phyloP scores from a whole-genome alignment of 768 basidiomycete species.

The Trametes cubensis region DNA sequence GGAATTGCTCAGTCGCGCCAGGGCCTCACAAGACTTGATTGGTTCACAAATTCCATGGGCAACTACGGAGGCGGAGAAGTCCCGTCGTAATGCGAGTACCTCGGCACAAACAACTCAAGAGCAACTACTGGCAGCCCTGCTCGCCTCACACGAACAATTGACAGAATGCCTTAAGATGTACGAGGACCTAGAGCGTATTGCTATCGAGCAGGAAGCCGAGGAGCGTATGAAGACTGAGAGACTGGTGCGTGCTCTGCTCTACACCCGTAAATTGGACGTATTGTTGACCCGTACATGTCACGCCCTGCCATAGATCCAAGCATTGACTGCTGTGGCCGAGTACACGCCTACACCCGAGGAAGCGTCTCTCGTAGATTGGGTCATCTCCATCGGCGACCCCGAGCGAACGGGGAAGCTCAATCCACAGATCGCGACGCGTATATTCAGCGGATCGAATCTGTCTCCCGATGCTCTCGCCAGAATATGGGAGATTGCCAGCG shows the following conservation, averaged over 20 bases:
- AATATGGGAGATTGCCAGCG: conserved; percentile 68
- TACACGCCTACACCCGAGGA: conserved; percentile 36
- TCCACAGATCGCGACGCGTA: conserved; percentile 57
- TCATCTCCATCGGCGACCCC: conserved; percentile 42
- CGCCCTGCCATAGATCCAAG: conserved; percentile 8
- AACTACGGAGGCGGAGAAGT: conserved; percentile 73
- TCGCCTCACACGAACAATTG: conserved; percentile 73
- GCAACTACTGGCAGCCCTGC: conserved; percentile 66
- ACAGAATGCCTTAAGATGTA: conserved; percentile 69
- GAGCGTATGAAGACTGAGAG: conserved; percentile 26
- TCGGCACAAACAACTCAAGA: conserved; percentile 61
- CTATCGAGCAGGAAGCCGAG: conserved; percentile 47
- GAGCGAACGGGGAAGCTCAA: conserved; percentile 48
- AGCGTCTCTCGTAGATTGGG: conserved; percentile 35
- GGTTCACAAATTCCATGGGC: conserved; percentile 93
- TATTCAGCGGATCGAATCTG: conserved; percentile 58
- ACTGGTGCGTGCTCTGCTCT: conserved; percentile 17
- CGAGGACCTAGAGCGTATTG: conserved; percentile 73
- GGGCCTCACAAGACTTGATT: conserved; percentile 79
- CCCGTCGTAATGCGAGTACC: conserved; percentile 39
- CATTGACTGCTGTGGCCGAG: conserved; percentile 16
- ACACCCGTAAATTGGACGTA: too few species aligned
- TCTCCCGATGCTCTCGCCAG: conserved; percentile 55
- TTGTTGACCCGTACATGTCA: background rate
- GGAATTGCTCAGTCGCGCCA: conserved; percentile 83